Percentiles rank a stretch among this genome's conserved stretches.
Evolutionary conservation across 441 rosid species (phyloP).

Genomic region (Dalechampia spathulata): DNA sequence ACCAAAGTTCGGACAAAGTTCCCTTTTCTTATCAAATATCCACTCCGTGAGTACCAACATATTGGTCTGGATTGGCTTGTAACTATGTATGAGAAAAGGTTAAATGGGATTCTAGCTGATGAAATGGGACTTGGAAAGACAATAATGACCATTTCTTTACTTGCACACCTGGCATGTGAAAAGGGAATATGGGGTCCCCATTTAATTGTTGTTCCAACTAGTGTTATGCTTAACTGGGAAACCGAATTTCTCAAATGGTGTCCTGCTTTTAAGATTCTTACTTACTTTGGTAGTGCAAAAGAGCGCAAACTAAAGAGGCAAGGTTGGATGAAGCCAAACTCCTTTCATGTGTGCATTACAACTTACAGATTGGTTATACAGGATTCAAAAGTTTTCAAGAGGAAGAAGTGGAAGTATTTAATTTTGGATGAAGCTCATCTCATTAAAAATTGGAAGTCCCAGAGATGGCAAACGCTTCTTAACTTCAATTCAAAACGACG

Average conservation of each 20-base stretch:
- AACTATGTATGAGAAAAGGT: slow-evolving; percentile 94
- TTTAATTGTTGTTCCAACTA: slow-evolving; percentile 99
- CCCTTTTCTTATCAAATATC: slow-evolving; percentile 96
- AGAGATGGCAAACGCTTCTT: slow-evolving; percentile 99
- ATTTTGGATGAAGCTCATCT: slow-evolving; percentile 99
- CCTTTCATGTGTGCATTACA: slow-evolving; percentile 95
- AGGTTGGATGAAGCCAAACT: slow-evolving; percentile 99
- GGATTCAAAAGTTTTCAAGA: slow-evolving; percentile 95
- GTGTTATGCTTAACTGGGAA: slow-evolving; percentile 99
- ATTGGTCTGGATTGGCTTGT: slow-evolving; percentile 99
- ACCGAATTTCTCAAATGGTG: slow-evolving; percentile 99
- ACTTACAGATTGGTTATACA: slow-evolving; percentile 97
- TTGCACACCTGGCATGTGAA: slow-evolving; percentile 97
- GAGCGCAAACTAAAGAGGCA: slow-evolving; percentile 97
- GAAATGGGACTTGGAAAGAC: slow-evolving; percentile 99
- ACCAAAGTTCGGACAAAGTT: slow-evolving; percentile 95
- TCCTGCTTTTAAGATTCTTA: slow-evolving; percentile 98
- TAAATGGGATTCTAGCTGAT: slow-evolving; percentile 99
- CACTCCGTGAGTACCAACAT: slow-evolving; percentile 99
- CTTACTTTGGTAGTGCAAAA: slow-evolving; percentile 99
- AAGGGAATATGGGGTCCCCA: slow-evolving; percentile 99
- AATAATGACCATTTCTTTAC: slow-evolving; percentile 97
- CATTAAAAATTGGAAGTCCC: slow-evolving; percentile 99
- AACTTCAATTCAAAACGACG: slow-evolving; percentile 98
- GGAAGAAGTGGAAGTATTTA: slow-evolving; percentile 99